Evolutionary conservation across 108 stramenopile species (phyloP).

Genomic region (Bacterosira constricta): DNA sequence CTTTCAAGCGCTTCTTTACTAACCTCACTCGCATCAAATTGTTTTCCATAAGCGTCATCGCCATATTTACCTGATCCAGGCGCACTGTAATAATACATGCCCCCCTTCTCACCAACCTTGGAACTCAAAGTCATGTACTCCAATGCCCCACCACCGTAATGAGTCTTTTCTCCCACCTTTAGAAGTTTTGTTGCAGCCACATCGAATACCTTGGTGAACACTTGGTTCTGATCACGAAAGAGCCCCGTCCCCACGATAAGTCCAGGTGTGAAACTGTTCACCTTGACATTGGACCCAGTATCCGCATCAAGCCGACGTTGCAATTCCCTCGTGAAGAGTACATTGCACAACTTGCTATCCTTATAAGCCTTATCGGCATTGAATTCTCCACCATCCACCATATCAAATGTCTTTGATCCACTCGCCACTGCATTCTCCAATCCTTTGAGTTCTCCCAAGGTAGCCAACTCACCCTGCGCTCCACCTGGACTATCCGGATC

Average conservation of each 20-base stretch:
- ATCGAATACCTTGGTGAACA: constrained; percentile 80
- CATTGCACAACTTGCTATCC: constrained; percentile 87
- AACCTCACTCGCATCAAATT: constrained; percentile 56
- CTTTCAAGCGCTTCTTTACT: constrained; percentile 67
- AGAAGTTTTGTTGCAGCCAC: constrained; percentile 69
- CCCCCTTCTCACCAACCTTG: constrained; percentile 48
- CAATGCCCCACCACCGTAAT: constrained; percentile 82
- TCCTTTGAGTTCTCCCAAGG: constrained; percentile 81
- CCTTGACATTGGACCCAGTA: constrained; percentile 52
- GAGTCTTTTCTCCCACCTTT: constrained; percentile 69
- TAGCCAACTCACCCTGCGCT: constrained; percentile 71
- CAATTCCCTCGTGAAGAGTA: constrained; percentile 83
- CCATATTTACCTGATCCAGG: constrained; percentile 84
- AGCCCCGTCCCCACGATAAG: constrained; percentile 81
- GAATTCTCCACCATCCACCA: constrained; percentile 85
- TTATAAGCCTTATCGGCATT: constrained; percentile 94
- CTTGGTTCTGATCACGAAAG: constrained; percentile 88
- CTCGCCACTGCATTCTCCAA: constrained; percentile 46
- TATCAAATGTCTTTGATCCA: constrained; percentile 62
- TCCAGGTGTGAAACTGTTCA: constrained; percentile 82
- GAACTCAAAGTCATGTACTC: constrained; percentile 70
- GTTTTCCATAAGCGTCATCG: constrained; percentile 75
- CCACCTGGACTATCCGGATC: constrained; percentile 89
- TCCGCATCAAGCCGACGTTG: constrained; percentile 56
- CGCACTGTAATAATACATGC: constrained; percentile 58